phyloP scores from a whole-genome alignment of 2,329 filamentous ascomycete species.

The Bipolaris oryzae region DNA sequence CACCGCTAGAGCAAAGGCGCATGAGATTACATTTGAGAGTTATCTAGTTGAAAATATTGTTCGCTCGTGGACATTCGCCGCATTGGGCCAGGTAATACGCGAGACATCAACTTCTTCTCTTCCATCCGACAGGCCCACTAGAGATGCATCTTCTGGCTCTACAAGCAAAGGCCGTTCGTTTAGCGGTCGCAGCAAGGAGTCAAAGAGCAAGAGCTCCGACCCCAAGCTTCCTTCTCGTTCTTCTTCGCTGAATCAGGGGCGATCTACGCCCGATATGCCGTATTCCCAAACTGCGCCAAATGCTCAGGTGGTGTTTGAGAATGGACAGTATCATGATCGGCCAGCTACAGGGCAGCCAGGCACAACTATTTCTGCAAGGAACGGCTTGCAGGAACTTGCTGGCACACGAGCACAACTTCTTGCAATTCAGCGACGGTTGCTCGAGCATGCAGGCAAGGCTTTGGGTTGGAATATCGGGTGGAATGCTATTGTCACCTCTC shows the following conservation, averaged over 20 bases:
- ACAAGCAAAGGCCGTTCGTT: slow-evolving; percentile 59
- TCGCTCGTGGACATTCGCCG: slow-evolving; percentile 77
- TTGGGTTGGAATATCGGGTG: slow-evolving; percentile 79
- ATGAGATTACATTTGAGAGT: slow-evolving; percentile 41
- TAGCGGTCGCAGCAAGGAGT: slow-evolving; percentile 58
- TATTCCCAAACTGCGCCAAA: slow-evolving; percentile 37
- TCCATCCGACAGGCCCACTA: slow-evolving; percentile 60
- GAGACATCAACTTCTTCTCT: slow-evolving; percentile 74
- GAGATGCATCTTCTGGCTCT: slow-evolving; percentile 35
- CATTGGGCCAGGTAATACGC: slow-evolving; percentile 75
- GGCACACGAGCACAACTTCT: slow-evolving; percentile 83
- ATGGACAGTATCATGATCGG: slow-evolving; percentile 46
- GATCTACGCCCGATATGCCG: slow-evolving; percentile 39
- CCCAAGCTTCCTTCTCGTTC: slow-evolving; percentile 71
- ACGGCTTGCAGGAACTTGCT: slow-evolving; percentile 80
- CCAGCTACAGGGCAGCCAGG: slow-evolving; percentile 30
- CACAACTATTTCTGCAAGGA: slow-evolving; percentile 42
- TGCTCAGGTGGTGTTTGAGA: slow-evolving; percentile 48
- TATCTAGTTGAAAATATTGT: slow-evolving; percentile 75
- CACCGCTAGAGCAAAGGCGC: slow-evolving; percentile 38
- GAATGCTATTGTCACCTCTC: slow-evolving; percentile 53
- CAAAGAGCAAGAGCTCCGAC: slow-evolving; percentile 67
- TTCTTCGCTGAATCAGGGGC: slow-evolving; percentile 61
- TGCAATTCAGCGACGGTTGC: slow-evolving; percentile 76
- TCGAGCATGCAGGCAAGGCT: slow-evolving; percentile 75